phyloP scores from a whole-genome alignment of 1,139 yeast species.

The Barnettozyma hawaiiensis region DNA sequence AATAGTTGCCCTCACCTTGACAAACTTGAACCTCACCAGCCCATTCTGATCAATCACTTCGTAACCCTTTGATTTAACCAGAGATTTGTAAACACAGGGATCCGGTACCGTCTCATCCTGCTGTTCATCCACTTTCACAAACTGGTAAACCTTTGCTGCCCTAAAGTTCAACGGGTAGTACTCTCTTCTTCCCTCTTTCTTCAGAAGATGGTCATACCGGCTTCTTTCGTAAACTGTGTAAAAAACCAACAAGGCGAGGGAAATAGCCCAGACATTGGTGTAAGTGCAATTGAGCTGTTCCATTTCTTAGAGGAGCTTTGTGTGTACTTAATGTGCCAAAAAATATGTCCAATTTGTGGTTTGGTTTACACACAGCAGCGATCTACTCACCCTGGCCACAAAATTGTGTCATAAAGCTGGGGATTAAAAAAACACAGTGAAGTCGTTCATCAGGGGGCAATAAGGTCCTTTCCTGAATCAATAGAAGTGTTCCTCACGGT shows the following conservation, averaged over 20 bases:
- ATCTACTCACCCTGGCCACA: no score
- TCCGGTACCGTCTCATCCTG: neutral
- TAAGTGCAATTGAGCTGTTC: conserved; percentile 7
- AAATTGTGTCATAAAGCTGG: no score
- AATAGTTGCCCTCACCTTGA: neutral
- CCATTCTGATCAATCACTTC: conserved; percentile 5
- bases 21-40: conserved; percentile 2
- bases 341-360: no score
- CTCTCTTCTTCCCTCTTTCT: conserved; percentile 7
- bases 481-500: conserved; percentile 15
- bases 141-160: conserved; percentile 1
- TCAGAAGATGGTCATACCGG: conserved; percentile 1
- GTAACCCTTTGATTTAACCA: conserved; percentile 1
- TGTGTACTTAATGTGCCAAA: no score
- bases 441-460: conserved; percentile 2
- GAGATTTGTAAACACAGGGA: neutral
- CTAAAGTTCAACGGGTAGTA: conserved; percentile 12
- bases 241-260: conserved; percentile 1
- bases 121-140: conserved; percentile 3
- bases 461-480: conserved; percentile 22
- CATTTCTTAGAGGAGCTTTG: no score
- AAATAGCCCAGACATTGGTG: conserved; percentile 6
- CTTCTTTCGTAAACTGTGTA: conserved; percentile 5
- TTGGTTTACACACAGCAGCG: no score
- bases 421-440: neutral